Evolutionary conservation across 2,329 filamentous ascomycete species (phyloP), one percentile per base, ranked within the genome.

Genomic region (Gnomoniopsis smithogilvyi): DNA sequence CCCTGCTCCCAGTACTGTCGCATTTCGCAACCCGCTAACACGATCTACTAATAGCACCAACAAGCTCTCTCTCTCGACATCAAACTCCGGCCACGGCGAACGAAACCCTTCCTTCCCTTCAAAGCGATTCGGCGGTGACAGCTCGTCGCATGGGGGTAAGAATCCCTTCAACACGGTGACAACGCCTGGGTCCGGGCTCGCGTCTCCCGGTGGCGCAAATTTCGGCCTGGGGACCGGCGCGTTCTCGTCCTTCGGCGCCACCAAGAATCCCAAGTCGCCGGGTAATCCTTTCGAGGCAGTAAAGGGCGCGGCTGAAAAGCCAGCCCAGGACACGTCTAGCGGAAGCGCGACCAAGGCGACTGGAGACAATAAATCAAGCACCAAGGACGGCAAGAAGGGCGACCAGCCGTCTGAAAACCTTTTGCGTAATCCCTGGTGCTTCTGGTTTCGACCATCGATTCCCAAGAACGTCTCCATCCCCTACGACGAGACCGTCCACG

Each of bases 401-500:
- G 60, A 54, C 24, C 57, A 51, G 50, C 61, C 55, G 72, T 76
- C 60, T 54, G 54, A 54, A 59, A 85, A 89, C 70, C 81, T 84
- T 61, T 81, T 98, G 67, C 92, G 90, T 76, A 88, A 92, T 73
- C 88, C 87, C 64, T 99, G 95, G 95, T 88, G 96, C 36, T 92
- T 98, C 73, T 98, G 95, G 92, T 99, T 96, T 76, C 86, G 95
- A 61, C 95, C 95, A 43, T 95, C 95, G 52, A 96, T 96, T 67
- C 93, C 92, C 65, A 99, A 99, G 78, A 95, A 94, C 65, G 94
- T 95, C 69, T 88, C 81, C 69, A 84, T 88, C 67, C 94, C 98
- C 74, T 99, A 99, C 74, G 95, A 99, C 74, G 96, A 98, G 76
- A 98, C 94, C 7, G 87, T 96, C 62, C 90, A 95, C 68, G 86